Conservation (phyloP, 495 filamentous ascomycete species). For the Acidomyces sp. region DNA sequence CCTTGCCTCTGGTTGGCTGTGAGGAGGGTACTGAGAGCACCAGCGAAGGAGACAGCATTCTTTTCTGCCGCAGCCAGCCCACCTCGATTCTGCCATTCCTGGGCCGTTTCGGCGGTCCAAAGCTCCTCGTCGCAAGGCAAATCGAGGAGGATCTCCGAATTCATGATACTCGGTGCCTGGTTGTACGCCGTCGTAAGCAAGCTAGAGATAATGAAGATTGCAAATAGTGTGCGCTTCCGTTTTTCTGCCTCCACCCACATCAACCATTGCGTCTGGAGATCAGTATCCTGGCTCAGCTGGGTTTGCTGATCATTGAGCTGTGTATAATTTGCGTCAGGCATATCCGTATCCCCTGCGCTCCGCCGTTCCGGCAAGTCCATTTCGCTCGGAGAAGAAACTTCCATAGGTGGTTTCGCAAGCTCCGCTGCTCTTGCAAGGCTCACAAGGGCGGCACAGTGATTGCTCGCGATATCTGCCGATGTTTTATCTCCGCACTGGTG, state of each 20-base stretch:
- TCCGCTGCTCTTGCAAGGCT: conserved; percentile 81
- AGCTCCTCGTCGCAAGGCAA: conserved; percentile 90
- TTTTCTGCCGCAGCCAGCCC: conserved; percentile 53
- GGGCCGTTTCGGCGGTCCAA: conserved; percentile 70
- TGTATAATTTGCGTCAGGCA: conserved; percentile 28
- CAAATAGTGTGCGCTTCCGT: conserved; percentile 84
- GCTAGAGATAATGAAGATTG: conserved; percentile 81
- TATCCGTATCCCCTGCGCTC: conserved; percentile 30
- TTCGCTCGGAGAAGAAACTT: neutral
- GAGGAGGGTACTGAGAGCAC: conserved; percentile 65
- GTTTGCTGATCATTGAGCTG: conserved; percentile 23
- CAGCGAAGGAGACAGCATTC: conserved; percentile 55
- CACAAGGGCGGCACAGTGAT: conserved; percentile 79
- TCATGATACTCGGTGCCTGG: conserved; percentile 75
- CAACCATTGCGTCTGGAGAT: conserved; percentile 74
- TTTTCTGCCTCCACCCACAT: conserved; percentile 83
- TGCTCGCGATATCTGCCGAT: conserved; percentile 80
- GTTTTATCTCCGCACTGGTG: conserved; percentile 89
- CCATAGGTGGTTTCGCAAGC: conserved; percentile 41
- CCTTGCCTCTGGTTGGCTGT: conserved; percentile 66
- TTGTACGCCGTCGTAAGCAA: conserved; percentile 88
- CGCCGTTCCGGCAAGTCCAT: conserved; percentile 6
- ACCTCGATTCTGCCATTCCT: conserved; percentile 63
- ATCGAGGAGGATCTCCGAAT: conserved; percentile 85
- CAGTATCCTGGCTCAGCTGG: conserved; percentile 21